Evolutionary conservation across 805 yeast species (phyloP), one percentile per base, ranked within the genome.

Genomic region (Barnettozyma vustinii): DNA sequence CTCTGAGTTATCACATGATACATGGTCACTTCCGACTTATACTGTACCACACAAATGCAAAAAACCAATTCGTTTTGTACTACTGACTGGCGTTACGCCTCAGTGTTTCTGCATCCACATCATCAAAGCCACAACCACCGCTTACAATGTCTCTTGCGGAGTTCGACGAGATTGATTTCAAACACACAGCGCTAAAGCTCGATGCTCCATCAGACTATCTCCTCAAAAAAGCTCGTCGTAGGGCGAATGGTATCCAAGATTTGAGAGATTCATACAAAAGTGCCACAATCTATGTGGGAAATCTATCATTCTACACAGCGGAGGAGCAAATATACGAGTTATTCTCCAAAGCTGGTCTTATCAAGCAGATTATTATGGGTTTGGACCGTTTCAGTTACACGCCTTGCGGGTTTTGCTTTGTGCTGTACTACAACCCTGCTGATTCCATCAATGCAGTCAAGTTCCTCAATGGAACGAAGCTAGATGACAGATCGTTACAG

Each of bases 391-490:
- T 84, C 63, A 85, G 87, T 56, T 81, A 84, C 59, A 91, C 97
- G 1, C 99, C 99, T 2, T 91, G 98, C 63, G 98, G 99, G 16
- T 92, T 94, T 66, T 91, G 97, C 63, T 94, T 94, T 63, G 90
- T 94, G 37, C 84, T 89, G 42, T 94, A 83, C 64, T 77, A 76
- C 47, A 65, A 71, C 26, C 82, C 83, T 40, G 74, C 75, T 44
- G 90, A 87, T 44, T 89, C 97, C 2, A 71, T 90, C 46, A 81
- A 85, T 55, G 87, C 97, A 2, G 80, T 92, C 62, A 87, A 89
- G 64, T 92, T 81, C 60, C 70, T 94, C 44, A 83, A 87, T 56
- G 84, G 81, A 47, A 89, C 96, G 0, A 83, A 83, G 59, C 76
- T 94, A 46, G 97, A 92, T 61, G 96, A 91, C 45, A 81, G 87